These are phyloP conservation scores for Chalciporus sphaerocephalus DNA, from an alignment of 768 basidiomycete species.

Conservation along the genomic window DNA sequence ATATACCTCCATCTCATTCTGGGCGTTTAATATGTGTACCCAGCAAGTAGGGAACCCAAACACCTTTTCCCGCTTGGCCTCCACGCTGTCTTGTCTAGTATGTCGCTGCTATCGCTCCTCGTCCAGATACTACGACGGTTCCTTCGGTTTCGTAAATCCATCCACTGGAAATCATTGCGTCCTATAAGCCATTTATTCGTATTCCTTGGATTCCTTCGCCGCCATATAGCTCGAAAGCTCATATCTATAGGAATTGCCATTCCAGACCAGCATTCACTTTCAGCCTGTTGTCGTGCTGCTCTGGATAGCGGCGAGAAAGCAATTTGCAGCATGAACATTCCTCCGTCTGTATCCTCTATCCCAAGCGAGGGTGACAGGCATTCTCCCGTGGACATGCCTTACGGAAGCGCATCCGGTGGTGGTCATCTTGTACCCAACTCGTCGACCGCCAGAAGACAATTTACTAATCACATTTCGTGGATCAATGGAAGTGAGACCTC, in stretches of 20 bases:
- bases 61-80: not conserved
- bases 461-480: slow-evolving; percentile 7
- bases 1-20: no score
- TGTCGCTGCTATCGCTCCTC: not conserved
- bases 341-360: slow-evolving; percentile 1
- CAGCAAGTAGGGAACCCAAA: not conserved
- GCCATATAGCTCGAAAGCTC: not conserved
- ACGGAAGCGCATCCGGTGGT: slow-evolving; percentile 19
- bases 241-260: not conserved
- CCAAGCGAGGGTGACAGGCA: not conserved
- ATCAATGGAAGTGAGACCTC: slow-evolving; percentile 11
- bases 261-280: not conserved
- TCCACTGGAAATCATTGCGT: not conserved
- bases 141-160: not conserved
- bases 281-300: not conserved
- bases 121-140: not conserved
- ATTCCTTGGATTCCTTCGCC: slow-evolving; percentile 4
- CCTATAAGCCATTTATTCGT: slow-evolving; percentile 1
- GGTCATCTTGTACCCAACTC: slow-evolving; percentile 16
- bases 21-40: no score
- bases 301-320: not conserved
- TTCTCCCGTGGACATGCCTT: slow-evolving; percentile 15
- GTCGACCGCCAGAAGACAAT: slow-evolving; percentile 10
- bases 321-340: slow-evolving; percentile 17
- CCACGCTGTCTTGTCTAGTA: not conserved